Evolutionary conservation across 495 filamentous ascomycete genomes (phyloP).

Genomic region (Pyronema omphalodes): DNA sequence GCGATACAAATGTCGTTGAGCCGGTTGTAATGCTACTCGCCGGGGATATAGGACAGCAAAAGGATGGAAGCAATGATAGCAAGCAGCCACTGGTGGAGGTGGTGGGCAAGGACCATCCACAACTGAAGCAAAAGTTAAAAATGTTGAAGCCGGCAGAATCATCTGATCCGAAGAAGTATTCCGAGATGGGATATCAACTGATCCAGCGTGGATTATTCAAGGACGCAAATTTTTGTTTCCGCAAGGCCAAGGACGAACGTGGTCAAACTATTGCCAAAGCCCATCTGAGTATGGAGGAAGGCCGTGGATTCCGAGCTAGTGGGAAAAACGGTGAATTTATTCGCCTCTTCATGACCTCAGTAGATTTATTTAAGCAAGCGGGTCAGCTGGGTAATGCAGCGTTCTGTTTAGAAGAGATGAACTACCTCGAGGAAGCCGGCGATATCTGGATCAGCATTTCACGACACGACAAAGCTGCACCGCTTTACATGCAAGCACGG

Average conservation of each 20-base stretch:
- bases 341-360: slow-evolving; percentile 2
- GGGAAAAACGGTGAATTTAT: slow-evolving; percentile 1
- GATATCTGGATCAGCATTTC: slow-evolving; percentile 8
- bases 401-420: slow-evolving; percentile 10
- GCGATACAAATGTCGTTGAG: neutral
- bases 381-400: slow-evolving; percentile 5
- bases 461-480: slow-evolving; percentile 8
- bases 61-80: neutral
- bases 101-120: neutral
- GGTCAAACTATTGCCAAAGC: slow-evolving; percentile 6
- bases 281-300: slow-evolving; percentile 7
- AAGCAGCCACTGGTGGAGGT: neutral
- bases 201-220: slow-evolving; percentile 4
- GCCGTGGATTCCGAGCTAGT: slow-evolving; percentile 1
- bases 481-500: neutral
- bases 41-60: neutral
- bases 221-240: slow-evolving; percentile 12
- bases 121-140: neutral
- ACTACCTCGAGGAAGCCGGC: slow-evolving; percentile 5
- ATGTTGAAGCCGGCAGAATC: neutral
- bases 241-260: slow-evolving; percentile 1
- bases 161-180: slow-evolving; percentile 6
- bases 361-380: slow-evolving; percentile 4
- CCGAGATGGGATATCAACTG: slow-evolving; percentile 8
- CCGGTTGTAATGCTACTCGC: neutral